Conservation (phyloP, 352 stramenopile genomes). For the Phytophthora syringae region DNA sequence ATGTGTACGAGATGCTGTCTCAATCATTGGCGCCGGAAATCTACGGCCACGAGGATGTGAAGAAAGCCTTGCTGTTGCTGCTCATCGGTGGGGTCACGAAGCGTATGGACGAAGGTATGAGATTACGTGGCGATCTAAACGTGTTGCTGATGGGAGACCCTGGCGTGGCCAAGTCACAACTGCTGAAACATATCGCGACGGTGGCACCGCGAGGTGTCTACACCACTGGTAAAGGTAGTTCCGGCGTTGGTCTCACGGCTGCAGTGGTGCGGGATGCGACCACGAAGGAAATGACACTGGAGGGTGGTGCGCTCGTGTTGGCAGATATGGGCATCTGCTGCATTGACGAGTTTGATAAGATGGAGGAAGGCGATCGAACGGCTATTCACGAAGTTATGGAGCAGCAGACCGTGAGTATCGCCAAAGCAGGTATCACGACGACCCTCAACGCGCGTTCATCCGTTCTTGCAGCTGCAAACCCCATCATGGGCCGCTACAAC, state of each 20-base stretch:
- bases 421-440: conserved; percentile 99
- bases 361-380: conserved; percentile 98
- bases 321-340: conserved; percentile 98
- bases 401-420: conserved; percentile 99
- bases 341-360: conserved; percentile 99
- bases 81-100: conserved; percentile 95
- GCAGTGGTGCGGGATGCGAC: conserved; percentile 96
- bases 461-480: conserved; percentile 99
- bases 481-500: conserved; percentile 96
- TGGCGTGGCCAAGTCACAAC: conserved; percentile 98
- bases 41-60: conserved; percentile 99
- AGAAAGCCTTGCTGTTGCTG: conserved; percentile 98
- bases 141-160: conserved; percentile 99
- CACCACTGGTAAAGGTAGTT: conserved; percentile 99
- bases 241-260: conserved; percentile 98
- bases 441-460: conserved; percentile 97
- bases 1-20: conserved; percentile 95
- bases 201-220: conserved; percentile 98
- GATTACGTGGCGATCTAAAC: conserved; percentile 98
- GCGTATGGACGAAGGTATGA: conserved; percentile 94
- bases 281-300: conserved; percentile 94
- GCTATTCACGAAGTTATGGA: conserved; percentile 99
- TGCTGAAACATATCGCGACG: conserved; percentile 98
- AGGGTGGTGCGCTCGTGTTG: conserved; percentile 97
- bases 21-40: conserved; percentile 99